phyloP scores from a whole-genome alignment of 768 basidiomycete genomes.

The Phlegmacium glaucopus region DNA sequence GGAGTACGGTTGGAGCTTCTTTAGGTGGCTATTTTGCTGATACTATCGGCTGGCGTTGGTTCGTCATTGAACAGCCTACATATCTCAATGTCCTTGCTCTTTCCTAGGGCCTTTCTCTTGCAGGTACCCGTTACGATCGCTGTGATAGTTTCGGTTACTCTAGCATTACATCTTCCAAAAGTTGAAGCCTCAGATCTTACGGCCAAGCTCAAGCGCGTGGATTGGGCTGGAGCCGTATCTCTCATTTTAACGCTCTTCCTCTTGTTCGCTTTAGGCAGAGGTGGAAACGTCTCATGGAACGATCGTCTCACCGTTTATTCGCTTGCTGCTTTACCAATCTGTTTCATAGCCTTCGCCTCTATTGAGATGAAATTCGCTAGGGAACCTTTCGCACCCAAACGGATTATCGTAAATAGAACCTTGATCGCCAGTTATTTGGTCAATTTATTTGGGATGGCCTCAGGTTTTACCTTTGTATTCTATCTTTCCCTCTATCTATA shows the following conservation, averaged over 20 bases:
- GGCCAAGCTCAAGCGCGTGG: constrained; percentile 55
- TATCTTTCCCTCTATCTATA: constrained; percentile 56
- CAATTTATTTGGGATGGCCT: constrained; percentile 53
- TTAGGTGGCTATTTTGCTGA: constrained; percentile 62
- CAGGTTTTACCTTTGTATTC: constrained; percentile 45
- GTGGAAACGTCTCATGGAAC: constrained; percentile 47
- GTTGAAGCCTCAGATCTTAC: constrained; percentile 36
- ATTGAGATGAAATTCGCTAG: constrained; percentile 48
- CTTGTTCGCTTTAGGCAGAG: constrained; percentile 54
- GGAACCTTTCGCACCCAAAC: constrained; percentile 57
- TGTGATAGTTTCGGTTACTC: constrained; percentile 49
- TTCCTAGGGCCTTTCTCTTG: constrained; percentile 50
- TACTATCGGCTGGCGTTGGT: constrained; percentile 68
- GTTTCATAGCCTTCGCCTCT: constrained; percentile 35
- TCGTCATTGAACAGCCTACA: neutral
- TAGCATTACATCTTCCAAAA: constrained; percentile 54
- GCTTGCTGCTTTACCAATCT: constrained; percentile 30
- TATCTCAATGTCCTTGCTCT: neutral
- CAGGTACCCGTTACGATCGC: constrained; percentile 56
- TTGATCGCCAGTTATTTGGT: constrained; percentile 54
- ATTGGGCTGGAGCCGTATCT: constrained; percentile 55
- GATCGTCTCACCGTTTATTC: constrained; percentile 35
- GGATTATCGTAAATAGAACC: constrained; percentile 47
- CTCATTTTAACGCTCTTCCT: constrained; percentile 56
- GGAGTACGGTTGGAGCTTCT: constrained; percentile 58